These are phyloP conservation scores for Larix kaempferi DNA, from an alignment of 75 land plant species.

Conservation along the genomic window DNA sequence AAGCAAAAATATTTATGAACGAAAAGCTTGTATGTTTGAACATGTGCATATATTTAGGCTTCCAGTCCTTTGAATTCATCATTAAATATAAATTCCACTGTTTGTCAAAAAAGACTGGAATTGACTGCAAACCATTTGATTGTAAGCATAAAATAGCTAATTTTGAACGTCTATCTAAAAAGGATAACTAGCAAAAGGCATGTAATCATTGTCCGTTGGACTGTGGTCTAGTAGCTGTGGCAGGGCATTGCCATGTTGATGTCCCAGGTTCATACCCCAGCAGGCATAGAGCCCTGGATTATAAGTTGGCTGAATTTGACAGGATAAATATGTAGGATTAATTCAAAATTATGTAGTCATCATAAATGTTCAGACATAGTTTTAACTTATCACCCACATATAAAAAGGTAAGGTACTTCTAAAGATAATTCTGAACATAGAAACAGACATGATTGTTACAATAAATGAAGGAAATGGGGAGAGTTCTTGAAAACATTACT, in stretches of 20 bases:
- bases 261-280: no score
- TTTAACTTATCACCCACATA: neutral
- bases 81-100: no score
- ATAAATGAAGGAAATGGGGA: neutral
- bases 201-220: no score
- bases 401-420: neutral
- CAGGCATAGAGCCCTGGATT: no score
- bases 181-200: neutral
- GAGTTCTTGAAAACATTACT: conserved; percentile 40
- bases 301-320: neutral
- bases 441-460: neutral
- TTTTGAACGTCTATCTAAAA: neutral
- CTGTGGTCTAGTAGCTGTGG: no score
- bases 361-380: neutral
- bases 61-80: no score
- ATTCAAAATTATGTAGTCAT: neutral
- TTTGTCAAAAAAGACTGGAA: neutral
- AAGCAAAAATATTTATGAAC: no score
- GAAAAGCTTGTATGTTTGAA: no score
- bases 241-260: no score
- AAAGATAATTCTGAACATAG: neutral
- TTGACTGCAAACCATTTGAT: neutral
- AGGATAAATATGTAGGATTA: neutral
- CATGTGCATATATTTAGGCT: no score
- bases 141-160: neutral